These are phyloP conservation scores for Apiospora arundinis DNA, from an alignment of 2,329 filamentous ascomycete species.

Conservation along the genomic window DNA sequence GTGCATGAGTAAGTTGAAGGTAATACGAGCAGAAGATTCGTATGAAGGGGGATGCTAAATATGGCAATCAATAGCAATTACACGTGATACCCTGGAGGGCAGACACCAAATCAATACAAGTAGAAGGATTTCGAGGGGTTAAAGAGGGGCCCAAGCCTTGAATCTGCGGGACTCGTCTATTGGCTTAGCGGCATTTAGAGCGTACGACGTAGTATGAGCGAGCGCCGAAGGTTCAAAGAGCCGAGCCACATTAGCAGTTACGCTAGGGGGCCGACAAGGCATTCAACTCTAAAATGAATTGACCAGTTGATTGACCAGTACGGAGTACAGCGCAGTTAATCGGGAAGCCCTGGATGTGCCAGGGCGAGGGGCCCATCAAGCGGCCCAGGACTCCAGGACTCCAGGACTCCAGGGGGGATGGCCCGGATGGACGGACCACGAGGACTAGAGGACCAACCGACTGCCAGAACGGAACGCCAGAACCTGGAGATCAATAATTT, in stretches of 20 bases:
- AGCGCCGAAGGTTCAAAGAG: neutral
- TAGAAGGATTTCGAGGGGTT: neutral
- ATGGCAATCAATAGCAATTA: neutral
- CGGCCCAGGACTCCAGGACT: too few relatives aligned
- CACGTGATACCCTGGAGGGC: constrained; percentile 10
- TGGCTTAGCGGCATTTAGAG: neutral
- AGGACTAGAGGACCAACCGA: too few relatives aligned
- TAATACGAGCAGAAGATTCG: neutral
- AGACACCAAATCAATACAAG: neutral
- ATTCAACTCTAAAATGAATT: constrained; percentile 12
- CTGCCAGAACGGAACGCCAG: too few relatives aligned
- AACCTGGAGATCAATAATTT: constrained; percentile 12
- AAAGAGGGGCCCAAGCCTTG: constrained; percentile 1
- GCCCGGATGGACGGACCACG: too few relatives aligned
- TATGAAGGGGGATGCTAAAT: neutral
- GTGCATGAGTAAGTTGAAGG: neutral
- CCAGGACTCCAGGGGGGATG: too few relatives aligned
- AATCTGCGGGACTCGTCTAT: neutral
- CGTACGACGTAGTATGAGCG: neutral
- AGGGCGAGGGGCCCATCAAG: neutral
- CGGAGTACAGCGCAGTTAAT: too few relatives aligned
- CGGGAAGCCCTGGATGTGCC: neutral
- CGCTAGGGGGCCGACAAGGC: constrained; percentile 5
- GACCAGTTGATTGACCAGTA: neutral
- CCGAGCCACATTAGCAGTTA: constrained; percentile 8